Conservation (phyloP, 2,329 filamentous ascomycete genomes). For the Chaetomiaceae sp. region DNA sequence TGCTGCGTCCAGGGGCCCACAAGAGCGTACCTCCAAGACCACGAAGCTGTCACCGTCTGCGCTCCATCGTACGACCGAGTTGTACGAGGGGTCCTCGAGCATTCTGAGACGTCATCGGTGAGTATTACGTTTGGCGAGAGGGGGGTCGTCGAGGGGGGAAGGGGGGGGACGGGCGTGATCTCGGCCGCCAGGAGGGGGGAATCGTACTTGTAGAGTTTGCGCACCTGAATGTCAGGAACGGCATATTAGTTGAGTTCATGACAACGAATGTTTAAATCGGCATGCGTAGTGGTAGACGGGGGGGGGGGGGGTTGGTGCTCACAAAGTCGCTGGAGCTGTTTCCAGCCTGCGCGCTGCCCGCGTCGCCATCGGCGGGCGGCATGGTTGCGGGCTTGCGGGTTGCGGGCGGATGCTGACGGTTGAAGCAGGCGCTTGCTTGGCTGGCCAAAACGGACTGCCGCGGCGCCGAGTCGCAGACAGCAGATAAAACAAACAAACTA, state of each 20-base stretch:
- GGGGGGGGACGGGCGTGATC: too few species aligned
- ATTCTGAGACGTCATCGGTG: slow-evolving; percentile 57
- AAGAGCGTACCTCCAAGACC: slow-evolving; percentile 76
- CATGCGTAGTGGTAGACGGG: neutral
- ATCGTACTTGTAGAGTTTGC: slow-evolving; percentile 94
- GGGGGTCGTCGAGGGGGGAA: slow-evolving; percentile 12
- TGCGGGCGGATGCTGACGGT: slow-evolving; percentile 11
- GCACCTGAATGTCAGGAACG: slow-evolving; percentile 58
- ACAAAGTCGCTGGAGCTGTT: slow-evolving; percentile 96
- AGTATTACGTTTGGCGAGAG: slow-evolving; percentile 18
- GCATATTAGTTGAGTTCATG: slow-evolving; percentile 14
- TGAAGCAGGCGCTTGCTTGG: neutral
- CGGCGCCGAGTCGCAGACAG: too few species aligned
- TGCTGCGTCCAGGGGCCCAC: neutral
- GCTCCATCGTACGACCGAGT: slow-evolving; percentile 91
- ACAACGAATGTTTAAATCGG: neutral
- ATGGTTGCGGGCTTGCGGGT: too few species aligned
- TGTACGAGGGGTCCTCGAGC: slow-evolving; percentile 91
- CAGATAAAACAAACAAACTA: too few species aligned
- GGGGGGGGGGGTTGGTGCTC: slow-evolving; percentile 39
- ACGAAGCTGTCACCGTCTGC: slow-evolving; percentile 95
- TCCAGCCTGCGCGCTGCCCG: slow-evolving; percentile 36
- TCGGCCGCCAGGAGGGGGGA: too few species aligned
- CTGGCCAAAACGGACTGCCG: neutral
- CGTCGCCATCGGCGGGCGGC: slow-evolving; percentile 34